Percentiles rank a stretch among this genome's conserved stretches.
phyloP scores from a whole-genome alignment of 2,329 filamentous ascomycete genomes.

The Amauroascus verrucosus region DNA sequence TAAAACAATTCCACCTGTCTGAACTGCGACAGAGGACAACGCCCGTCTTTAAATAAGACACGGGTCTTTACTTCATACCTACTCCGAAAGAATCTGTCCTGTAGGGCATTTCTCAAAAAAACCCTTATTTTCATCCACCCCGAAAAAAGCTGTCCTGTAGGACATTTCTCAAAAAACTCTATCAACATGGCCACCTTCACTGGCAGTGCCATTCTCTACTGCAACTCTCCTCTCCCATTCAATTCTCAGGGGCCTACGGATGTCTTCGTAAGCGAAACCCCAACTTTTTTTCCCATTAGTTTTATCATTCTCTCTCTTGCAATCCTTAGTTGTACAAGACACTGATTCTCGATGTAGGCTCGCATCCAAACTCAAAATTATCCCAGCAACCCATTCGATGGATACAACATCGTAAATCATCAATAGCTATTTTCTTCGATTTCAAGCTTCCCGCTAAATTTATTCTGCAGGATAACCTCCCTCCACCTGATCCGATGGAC shows the following conservation, averaged over 20 bases:
- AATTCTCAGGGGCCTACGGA: no score
- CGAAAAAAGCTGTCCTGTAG: no score
- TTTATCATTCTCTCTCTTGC: no score
- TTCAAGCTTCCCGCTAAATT: slow-evolving; percentile 19
- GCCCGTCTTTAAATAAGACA: background rate
- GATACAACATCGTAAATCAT: background rate
- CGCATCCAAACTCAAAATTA: background rate
- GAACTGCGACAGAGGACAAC: background rate
- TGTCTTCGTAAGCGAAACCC: no score
- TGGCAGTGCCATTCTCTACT: no score
- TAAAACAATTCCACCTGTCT: background rate
- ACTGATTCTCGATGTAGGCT: no score
- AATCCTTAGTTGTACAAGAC: no score
- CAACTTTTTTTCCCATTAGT: no score
- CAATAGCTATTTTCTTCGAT: background rate
- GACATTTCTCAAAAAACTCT: no score
- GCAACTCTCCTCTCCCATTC: no score
- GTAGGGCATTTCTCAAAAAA: background rate
- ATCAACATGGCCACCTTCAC: no score
- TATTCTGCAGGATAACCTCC: background rate
- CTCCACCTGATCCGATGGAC: background rate
- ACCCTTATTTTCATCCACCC: no score
- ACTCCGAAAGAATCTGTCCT: background rate
- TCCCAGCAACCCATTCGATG: background rate
- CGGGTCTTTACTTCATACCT: background rate